Evolutionary conservation across 2,329 filamentous ascomycete species (phyloP).

Genomic region (Lasiodiplodia theobromae): DNA sequence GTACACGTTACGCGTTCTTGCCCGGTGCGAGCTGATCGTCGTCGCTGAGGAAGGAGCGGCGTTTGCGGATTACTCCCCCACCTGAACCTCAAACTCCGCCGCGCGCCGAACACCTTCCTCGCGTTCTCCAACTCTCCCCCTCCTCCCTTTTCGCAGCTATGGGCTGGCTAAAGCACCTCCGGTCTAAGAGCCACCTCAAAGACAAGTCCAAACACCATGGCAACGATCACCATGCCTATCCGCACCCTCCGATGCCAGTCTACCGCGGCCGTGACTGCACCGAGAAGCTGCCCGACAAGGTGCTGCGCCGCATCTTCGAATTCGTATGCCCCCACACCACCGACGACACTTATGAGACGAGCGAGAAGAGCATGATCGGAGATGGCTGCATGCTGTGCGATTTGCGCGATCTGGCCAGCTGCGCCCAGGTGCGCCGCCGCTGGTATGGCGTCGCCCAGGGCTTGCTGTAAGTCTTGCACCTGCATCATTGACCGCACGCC

Average conservation of each 20-base stretch:
- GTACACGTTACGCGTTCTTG: not conserved
- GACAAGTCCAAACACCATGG: slow-evolving; percentile 36
- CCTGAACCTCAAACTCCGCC: slow-evolving; percentile 23
- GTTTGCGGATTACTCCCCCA: not conserved
- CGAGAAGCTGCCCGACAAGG: slow-evolving; percentile 65
- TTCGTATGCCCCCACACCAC: slow-evolving; percentile 82
- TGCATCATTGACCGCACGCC: slow-evolving; percentile 31
- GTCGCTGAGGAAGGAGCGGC: not conserved
- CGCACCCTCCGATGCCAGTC: slow-evolving; percentile 38
- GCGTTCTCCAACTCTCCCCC: slow-evolving; percentile 23
- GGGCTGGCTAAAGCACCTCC: slow-evolving; percentile 59
- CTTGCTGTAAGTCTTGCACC: slow-evolving; percentile 64
- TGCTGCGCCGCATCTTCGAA: slow-evolving; percentile 79
- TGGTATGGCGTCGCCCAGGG: slow-evolving; percentile 70
- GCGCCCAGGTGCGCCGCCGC: slow-evolving; percentile 73
- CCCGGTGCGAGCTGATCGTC: not conserved
- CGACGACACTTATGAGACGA: slow-evolving; percentile 81
- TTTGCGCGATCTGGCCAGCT: slow-evolving; percentile 84
- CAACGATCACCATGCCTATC: slow-evolving; percentile 34
- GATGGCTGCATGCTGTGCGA: slow-evolving; percentile 94
- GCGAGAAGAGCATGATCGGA: slow-evolving; percentile 78
- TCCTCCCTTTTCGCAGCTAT: slow-evolving; percentile 47
- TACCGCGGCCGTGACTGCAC: slow-evolving; percentile 51
- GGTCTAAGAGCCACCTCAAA: slow-evolving; percentile 49
- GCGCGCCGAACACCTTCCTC: slow-evolving; percentile 17